Evolutionary conservation across 306 rosid species (phyloP).

Genomic region (Arachis stenosperma): DNA sequence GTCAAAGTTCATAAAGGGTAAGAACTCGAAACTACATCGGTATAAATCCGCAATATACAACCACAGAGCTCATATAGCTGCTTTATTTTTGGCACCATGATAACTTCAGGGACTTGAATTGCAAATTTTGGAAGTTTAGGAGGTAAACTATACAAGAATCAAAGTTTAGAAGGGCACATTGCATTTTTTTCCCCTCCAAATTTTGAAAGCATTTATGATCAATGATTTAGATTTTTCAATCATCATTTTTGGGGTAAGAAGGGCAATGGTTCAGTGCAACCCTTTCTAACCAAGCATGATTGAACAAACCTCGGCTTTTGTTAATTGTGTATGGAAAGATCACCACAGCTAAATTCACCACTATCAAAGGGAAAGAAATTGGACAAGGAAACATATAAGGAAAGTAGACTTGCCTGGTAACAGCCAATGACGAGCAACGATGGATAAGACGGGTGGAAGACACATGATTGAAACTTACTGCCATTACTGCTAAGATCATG

Average conservation of each 20-base stretch:
- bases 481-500: slow-evolving; percentile 93
- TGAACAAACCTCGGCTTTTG: background rate
- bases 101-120: too few species aligned
- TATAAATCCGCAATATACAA: too few species aligned
- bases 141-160: too few species aligned
- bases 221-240: background rate
- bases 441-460: slow-evolving; percentile 87
- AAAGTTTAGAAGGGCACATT: too few species aligned
- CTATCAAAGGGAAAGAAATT: background rate
- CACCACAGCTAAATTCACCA: slow-evolving; percentile 5
- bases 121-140: too few species aligned
- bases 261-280: background rate
- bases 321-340: background rate
- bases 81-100: too few species aligned
- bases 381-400: background rate
- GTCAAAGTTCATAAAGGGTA: background rate
- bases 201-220: background rate
- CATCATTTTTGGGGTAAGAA: too few species aligned
- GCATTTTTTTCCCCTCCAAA: too few species aligned
- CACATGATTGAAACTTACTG: slow-evolving; percentile 79
- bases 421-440: slow-evolving; percentile 93
- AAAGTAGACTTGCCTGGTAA: slow-evolving; percentile 73
- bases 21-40: slow-evolving; percentile 16
- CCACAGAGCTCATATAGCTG: too few species aligned
- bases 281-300: background rate